These are phyloP conservation scores for Rosa multiflora DNA, from an alignment of 306 rosid species.

Conservation along the genomic window DNA sequence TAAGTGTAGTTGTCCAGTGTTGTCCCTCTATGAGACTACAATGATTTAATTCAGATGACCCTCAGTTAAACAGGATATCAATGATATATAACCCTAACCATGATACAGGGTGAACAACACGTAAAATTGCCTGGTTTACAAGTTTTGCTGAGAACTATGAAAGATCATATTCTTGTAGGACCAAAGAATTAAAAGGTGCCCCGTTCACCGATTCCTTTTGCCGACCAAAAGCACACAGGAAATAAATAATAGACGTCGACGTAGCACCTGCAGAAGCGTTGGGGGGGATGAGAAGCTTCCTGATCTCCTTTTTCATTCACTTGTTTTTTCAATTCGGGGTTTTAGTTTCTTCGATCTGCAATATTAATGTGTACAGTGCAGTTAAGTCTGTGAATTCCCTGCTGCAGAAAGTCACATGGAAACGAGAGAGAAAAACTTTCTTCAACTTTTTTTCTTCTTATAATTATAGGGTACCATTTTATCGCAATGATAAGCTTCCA, in stretches of 20 bases:
- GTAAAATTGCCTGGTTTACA: not conserved
- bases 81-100: not conserved
- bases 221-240: not conserved
- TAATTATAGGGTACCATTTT: not conserved
- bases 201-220: not conserved
- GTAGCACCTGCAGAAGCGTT: not conserved
- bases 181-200: not conserved
- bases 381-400: conserved; percentile 1
- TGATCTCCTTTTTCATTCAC: not conserved
- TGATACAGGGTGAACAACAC: not conserved
- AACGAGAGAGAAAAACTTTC: not conserved
- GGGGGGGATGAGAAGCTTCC: conserved; percentile 4
- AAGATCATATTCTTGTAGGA: not conserved
- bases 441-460: too few species aligned
- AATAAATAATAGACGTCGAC: not conserved
- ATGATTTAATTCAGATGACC: not conserved
- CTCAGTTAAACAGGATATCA: not conserved
- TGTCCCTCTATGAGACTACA: not conserved
- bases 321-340: not conserved
- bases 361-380: not conserved
- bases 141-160: not conserved
- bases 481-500: conserved; percentile 16
- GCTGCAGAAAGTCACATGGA: conserved; percentile 22
- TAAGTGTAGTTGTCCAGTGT: too few species aligned
- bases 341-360: not conserved